Evolutionary conservation across 495 filamentous ascomycete species (phyloP), one percentile per base, ranked within the genome.

Genomic region (Aspergillus homomorphus): DNA sequence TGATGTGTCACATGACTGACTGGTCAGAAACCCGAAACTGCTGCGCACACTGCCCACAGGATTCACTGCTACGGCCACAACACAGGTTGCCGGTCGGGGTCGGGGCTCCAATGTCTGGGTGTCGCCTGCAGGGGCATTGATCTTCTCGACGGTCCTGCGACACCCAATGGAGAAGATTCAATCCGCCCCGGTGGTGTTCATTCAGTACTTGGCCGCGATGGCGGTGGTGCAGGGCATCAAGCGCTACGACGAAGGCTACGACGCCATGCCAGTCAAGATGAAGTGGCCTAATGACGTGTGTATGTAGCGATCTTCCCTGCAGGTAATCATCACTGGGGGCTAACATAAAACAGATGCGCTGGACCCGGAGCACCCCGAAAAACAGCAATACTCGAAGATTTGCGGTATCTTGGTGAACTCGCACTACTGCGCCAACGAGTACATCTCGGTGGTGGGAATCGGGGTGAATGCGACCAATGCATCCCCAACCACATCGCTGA

Each of bases 281-380:
- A 98, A 98, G 73, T 98, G 94, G 94, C 94, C 94, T 8, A 98
- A 98, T 61, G 94, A 98, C 68, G 89, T 98, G 59, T 97, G 75
- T 82, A 68, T 49, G 56, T 61, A n/a, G 5, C 44, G 5, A 30
- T 19, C 0, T 42, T 3, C 2, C 45, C 20, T 21, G 3, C n/a
- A 42, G 16, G 21, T 26, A 12, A 44, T 22, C 15, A 28, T 24
- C 18, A 43, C 44, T 18, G 26, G n/a, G n/a, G n/a, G n/a, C 57
- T 55, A 26, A 48, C 33, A 45, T 14, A 38, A 15, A 1, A n/a
- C 56, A 87, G 84, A 92, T 69, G 92, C 90, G 0, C 77, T 82
- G 12, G 89, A 92, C 65, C 91, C 91, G 1, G 73, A 72, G 26
- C 79, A 86, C 56, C 77, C 84, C 1, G 72, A 76, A 24, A 73